Percentiles rank a stretch among this genome's conserved stretches.
Evolutionary conservation across 768 basidiomycete genomes (phyloP).

Genomic region (Brasilioporus rufonigricans): DNA sequence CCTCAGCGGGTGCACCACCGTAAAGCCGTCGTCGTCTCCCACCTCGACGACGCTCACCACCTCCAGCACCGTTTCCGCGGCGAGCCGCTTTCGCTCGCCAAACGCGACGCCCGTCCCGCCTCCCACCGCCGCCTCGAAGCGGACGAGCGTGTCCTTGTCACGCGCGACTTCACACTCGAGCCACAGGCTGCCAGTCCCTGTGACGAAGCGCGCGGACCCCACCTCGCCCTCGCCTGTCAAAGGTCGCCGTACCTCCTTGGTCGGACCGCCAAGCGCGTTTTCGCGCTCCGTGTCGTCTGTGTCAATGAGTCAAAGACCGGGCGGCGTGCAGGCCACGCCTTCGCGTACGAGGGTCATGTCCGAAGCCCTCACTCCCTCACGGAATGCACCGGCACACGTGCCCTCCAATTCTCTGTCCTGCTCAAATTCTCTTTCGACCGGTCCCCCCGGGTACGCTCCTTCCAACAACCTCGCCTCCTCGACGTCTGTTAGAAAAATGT

Average conservation of each 20-base stretch:
- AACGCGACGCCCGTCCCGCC: slow-evolving; percentile 50
- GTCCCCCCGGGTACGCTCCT: slow-evolving; percentile 26
- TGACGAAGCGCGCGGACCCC: slow-evolving; percentile 26
- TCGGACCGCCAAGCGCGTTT: slow-evolving; percentile 29
- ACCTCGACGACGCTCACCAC: slow-evolving; percentile 27
- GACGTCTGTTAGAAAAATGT: slow-evolving; percentile 34
- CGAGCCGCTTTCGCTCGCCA: slow-evolving; percentile 38
- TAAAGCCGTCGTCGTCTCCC: slow-evolving; percentile 35
- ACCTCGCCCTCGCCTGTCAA: slow-evolving; percentile 28
- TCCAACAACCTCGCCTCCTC: slow-evolving; percentile 41
- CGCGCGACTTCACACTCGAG: slow-evolving; percentile 33
- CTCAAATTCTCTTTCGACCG: slow-evolving; percentile 27
- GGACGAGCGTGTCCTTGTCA: slow-evolving; percentile 38
- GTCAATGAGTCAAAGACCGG: slow-evolving; percentile 14
- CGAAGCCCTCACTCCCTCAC: slow-evolving; percentile 33
- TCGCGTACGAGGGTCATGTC: slow-evolving; percentile 46
- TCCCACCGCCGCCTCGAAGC: slow-evolving; percentile 34
- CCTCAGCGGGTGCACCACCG: slow-evolving; percentile 49
- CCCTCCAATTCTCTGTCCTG: slow-evolving; percentile 20
- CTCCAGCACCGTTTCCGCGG: slow-evolving; percentile 20
- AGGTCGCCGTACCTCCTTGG: slow-evolving; percentile 27
- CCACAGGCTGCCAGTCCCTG: slow-evolving; percentile 41
- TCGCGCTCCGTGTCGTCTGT: slow-evolving; percentile 17
- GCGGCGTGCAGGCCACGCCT: slow-evolving; percentile 33
- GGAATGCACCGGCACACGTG: slow-evolving; percentile 23